Evolutionary conservation across 352 stramenopile genomes (phyloP).

Genomic region (Globisporangium parvum): DNA sequence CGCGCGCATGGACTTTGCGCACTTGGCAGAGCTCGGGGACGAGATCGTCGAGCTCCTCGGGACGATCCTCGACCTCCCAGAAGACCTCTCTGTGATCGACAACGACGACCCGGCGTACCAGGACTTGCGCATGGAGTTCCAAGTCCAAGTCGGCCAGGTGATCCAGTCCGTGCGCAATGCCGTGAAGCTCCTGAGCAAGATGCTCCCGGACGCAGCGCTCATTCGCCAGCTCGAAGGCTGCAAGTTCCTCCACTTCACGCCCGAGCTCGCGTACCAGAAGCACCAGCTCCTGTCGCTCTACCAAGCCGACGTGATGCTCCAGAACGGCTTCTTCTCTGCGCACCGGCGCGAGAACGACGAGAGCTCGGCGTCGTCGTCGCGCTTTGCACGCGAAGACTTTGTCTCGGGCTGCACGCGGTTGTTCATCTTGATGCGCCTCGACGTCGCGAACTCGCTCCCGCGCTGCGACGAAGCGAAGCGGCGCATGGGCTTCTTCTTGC

Average conservation of each 20-base stretch:
- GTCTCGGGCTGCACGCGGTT: conserved; percentile 70
- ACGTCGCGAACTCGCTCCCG: conserved; percentile 63
- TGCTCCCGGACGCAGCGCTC: conserved; percentile 46
- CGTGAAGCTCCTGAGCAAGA: conserved; percentile 42
- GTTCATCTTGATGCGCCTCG: conserved; percentile 74
- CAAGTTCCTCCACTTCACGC: conserved; percentile 51
- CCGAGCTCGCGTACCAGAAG: conserved; percentile 62
- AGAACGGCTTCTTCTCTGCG: conserved; percentile 46
- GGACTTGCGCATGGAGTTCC: conserved; percentile 51
- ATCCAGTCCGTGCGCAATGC: conserved; percentile 45
- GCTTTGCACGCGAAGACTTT: conserved; percentile 55
- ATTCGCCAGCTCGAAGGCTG: conserved; percentile 47
- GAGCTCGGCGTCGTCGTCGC: conserved; percentile 25
- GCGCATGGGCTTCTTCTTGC: conserved; percentile 84
- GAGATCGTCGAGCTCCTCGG: conserved; percentile 71
- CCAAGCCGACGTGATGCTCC: conserved; percentile 49
- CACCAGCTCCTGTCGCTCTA: conserved; percentile 65
- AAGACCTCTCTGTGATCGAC: conserved; percentile 57
- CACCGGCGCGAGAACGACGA: conserved; percentile 24
- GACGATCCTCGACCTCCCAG: conserved; percentile 73
- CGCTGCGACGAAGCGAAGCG: conserved; percentile 79
- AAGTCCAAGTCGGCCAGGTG: conserved; percentile 61
- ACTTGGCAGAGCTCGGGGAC: conserved; percentile 50
- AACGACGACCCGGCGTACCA: conserved; percentile 24
- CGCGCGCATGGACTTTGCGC: conserved; percentile 48